Conservation (phyloP, 768 basidiomycete genomes). For the Steccherinum ochraceum region DNA sequence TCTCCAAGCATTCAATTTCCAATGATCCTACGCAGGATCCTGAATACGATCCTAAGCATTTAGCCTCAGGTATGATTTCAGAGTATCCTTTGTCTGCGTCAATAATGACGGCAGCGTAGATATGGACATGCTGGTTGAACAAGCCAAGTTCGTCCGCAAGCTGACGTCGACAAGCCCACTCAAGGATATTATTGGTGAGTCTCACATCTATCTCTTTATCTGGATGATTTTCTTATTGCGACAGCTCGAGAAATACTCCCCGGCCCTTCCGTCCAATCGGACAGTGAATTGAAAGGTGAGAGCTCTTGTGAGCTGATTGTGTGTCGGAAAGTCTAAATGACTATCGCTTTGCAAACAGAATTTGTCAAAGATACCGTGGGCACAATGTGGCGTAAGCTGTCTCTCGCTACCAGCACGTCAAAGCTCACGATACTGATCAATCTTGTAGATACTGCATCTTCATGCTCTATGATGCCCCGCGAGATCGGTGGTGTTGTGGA, state of each 20-base stretch:
- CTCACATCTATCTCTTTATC: not conserved
- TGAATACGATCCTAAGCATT: slow-evolving; percentile 23
- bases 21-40: slow-evolving; percentile 19
- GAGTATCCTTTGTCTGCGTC: too few relatives aligned
- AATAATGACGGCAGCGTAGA: slow-evolving; percentile 24
- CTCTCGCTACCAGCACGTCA: too few relatives aligned
- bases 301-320: too few relatives aligned
- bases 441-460: slow-evolving; percentile 36
- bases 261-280: slow-evolving; percentile 21
- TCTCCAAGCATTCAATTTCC: slow-evolving; percentile 17
- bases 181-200: slow-evolving; percentile 12
- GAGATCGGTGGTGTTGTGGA: slow-evolving; percentile 49
- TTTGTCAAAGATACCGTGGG: too few relatives aligned
- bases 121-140: slow-evolving; percentile 17
- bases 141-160: slow-evolving; percentile 18
- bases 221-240: not conserved
- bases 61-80: too few relatives aligned
- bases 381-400: too few relatives aligned
- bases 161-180: slow-evolving; percentile 16
- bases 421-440: not conserved
- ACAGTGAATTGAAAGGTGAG: too few relatives aligned
- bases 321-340: too few relatives aligned
- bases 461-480: slow-evolving; percentile 48
- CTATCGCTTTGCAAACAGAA: too few relatives aligned
- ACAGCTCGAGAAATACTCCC: slow-evolving; percentile 22